Evolutionary conservation across 441 rosid genomes (phyloP), one percentile per base, ranked within the genome.

Genomic region (Manihot esculenta): DNA sequence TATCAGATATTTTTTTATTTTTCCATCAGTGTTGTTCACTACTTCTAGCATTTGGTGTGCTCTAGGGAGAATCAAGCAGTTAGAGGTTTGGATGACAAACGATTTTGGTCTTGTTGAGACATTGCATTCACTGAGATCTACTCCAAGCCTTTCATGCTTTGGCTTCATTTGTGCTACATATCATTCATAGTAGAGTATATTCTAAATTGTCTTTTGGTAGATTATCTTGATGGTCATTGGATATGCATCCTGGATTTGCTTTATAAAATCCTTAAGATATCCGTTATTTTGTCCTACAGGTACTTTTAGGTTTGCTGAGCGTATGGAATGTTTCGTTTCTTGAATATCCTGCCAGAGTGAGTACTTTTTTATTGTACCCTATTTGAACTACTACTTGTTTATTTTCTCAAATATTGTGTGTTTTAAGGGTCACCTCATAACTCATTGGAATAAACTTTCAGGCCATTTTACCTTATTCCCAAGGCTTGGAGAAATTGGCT

Each of bases 381-480:
- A 55, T 60, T 50, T 61, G 62, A 66, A 62, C 65, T 7, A 5
- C 56, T 21, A 12, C 23, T 38, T 30, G 4, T 30, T 30, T 38
- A 38, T 38, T 38, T 55, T 54, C 63, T 69, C 60, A 62, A 24
- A 30, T 41, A 1, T 6, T 26, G 17, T 62, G 6, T 33, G 38
- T 33, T 33, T n/a, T 38, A 38, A 38, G 42, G 42, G 42, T 38
- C 42, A 6, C 24, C 41, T 30, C 26, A 7, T 56, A 38, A 77
- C 54, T 65, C 62, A 56, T 24, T 65, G 61, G 50, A 64, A 41
- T 71, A 30, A 70, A 73, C 50, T 56, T 77, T 58, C 87, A 94
- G 98, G 99, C 99, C 44, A 92, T 94, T 76, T 88, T 92, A 75
- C 98, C 99, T 44, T 90, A 94, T 76, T 79, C 96, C 75, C 99